phyloP scores from a whole-genome alignment of 1,284 basidiomycete species.

The Neonothopanus nambi region DNA sequence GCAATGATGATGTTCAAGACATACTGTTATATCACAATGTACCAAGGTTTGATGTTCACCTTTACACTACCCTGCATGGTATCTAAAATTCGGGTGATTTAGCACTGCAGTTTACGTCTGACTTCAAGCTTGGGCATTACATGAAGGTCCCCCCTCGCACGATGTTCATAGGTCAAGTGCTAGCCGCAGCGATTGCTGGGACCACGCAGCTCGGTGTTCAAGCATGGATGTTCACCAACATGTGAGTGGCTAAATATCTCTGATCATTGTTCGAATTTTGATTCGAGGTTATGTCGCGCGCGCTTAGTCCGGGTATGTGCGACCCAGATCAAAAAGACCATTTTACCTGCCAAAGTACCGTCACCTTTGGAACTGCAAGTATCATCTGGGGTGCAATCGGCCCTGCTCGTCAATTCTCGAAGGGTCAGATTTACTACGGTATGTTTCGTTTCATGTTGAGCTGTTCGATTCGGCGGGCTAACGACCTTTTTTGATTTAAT shows the following conservation, averaged over 20 bases:
- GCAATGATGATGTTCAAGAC: conserved; percentile 66
- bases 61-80: conserved; percentile 9
- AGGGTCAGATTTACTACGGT: conserved; percentile 40
- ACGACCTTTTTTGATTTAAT: background rate
- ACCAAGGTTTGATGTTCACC: too few relatives aligned
- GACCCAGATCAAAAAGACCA: conserved; percentile 22
- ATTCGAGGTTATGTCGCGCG: too few relatives aligned
- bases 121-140: conserved; percentile 56
- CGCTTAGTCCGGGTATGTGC: too few relatives aligned
- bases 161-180: conserved; percentile 43
- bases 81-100: conserved; percentile 38
- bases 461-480: background rate
- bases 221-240: conserved; percentile 47
- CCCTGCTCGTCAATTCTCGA: conserved; percentile 40
- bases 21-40: conserved; percentile 47
- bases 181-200: conserved; percentile 44
- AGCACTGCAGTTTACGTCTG: conserved; percentile 40
- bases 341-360: conserved; percentile 25
- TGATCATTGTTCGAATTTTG: background rate
- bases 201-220: conserved; percentile 44
- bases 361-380: conserved; percentile 25
- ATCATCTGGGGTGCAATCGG: conserved; percentile 43
- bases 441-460: conserved; percentile 9
- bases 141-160: too few relatives aligned
- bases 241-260: conserved; percentile 16